Base-by-base conservation (phyloP, 306 rosid species). In the Prunus armeniaca region DNA sequence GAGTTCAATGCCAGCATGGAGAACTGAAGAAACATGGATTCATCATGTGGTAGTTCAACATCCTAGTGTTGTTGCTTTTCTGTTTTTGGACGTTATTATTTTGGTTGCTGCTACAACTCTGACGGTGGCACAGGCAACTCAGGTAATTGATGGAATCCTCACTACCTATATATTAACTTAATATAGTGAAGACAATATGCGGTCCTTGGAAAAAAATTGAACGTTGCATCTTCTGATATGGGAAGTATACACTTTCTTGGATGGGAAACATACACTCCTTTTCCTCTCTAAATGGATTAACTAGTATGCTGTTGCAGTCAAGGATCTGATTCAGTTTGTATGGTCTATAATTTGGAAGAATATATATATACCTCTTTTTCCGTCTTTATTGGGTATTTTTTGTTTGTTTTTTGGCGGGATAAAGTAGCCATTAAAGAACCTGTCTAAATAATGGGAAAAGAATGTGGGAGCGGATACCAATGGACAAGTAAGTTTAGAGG, bases 1-100 rank as follows among this genome's bases (percentile, higher is more conserved):
- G 89, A 83, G 85, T 34, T 79, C 86, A 69, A 67, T 69, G 46
- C 84, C 88, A 49, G 50, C 80, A 78, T 73, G 85, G 77, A 72
- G 68, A 46, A 68, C 73, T 7, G 97, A 89, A 71, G 97, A 89
- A 82, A 77, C 86, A 54, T 88, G 97, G 98, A 73, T 87, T 79
- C 90, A 78, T 84, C 78, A 72, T 58, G 73, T 88, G 77, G 71
- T 86, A 38, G 91, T 76, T 60, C 84, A 82, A 43, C 81, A 92
- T 84, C 93, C 93, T 28, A 94, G 93, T 55, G 68, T 80, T 69
- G 78, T 95, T 78, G 79, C 54, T 28, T 95, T 92, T 82, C 80
- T 95, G 79, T 61, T 84, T 82, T 61, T 88, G 81, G 93, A 95
- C 61, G 50, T 81, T 9, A 9, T 88, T 76, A 71, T 88, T 67